Evolutionary conservation across 139 green algal genomes (phyloP).

Genomic region (Ettlia oleoabundans): DNA sequence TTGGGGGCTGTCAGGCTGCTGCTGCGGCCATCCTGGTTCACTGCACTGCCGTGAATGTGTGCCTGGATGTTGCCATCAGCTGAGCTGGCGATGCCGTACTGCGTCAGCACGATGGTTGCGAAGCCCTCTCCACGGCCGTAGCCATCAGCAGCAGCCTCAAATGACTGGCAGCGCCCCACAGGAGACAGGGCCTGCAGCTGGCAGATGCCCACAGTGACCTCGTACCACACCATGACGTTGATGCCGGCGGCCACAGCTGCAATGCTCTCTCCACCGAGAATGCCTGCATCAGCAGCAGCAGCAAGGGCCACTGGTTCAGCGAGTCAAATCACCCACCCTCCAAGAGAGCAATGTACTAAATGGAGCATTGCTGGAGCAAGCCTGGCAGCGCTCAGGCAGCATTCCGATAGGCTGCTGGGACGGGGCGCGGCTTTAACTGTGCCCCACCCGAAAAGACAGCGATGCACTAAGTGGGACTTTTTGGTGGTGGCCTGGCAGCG

Average conservation of each 20-base stretch:
- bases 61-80: background rate
- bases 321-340: too few species aligned
- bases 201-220: slow-evolving; percentile 37
- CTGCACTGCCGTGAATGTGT: slow-evolving; percentile 7
- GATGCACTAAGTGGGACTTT: too few species aligned
- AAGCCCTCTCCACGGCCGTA: slow-evolving; percentile 78
- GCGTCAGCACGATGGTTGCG: background rate
- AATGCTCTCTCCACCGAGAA: slow-evolving; percentile 21
- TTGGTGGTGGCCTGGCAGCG: too few species aligned
- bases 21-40: slow-evolving; percentile 61
- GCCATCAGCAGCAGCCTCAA: slow-evolving; percentile 82
- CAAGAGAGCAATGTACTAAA: too few species aligned
- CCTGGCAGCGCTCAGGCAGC: too few species aligned
- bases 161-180: slow-evolving; percentile 89
- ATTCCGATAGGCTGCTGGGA: too few species aligned
- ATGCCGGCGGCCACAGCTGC: slow-evolving; percentile 36
- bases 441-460: too few species aligned
- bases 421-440: too few species aligned
- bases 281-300: background rate
- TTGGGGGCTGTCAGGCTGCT: slow-evolving; percentile 61
- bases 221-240: slow-evolving; percentile 49
- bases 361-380: too few species aligned
- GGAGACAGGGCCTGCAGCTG: slow-evolving; percentile 32
- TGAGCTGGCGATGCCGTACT: background rate
- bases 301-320: background rate